These are phyloP conservation scores for Globisporangium cystogenes DNA, from an alignment of 352 stramenopile genomes.

Conservation along the genomic window DNA sequence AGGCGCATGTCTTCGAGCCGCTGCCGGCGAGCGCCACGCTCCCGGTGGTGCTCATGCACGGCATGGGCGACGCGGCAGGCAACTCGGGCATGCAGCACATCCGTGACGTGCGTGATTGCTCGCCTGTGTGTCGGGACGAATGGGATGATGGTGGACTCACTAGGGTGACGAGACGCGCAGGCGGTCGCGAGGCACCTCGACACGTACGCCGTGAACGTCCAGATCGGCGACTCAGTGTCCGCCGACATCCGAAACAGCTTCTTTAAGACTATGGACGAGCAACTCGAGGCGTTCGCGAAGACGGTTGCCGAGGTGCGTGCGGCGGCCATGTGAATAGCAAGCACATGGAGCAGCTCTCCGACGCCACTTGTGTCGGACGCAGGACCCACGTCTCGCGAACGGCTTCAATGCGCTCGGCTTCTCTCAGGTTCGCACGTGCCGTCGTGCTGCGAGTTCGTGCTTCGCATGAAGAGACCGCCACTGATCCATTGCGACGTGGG, in stretches of 20 bases:
- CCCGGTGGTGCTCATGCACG: conserved; percentile 88
- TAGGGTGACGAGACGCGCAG: conserved; percentile 16
- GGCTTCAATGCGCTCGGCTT: conserved; percentile 95
- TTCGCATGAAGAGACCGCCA: background rate
- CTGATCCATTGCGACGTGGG: background rate
- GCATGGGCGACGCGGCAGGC: conserved; percentile 92
- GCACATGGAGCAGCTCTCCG: background rate
- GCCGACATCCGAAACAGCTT: conserved; percentile 93
- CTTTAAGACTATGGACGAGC: conserved; percentile 90
- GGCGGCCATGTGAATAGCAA: background rate
- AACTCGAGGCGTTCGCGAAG: conserved; percentile 88
- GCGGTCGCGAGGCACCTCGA: conserved; percentile 68
- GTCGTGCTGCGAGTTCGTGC: no score
- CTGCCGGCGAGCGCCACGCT: conserved; percentile 9
- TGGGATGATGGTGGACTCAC: background rate
- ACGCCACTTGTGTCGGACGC: background rate
- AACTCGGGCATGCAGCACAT: conserved; percentile 89
- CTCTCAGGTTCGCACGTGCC: conserved; percentile 60
- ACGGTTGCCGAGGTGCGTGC: conserved; percentile 52
- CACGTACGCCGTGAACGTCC: conserved; percentile 85
- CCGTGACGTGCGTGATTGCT: conserved; percentile 38
- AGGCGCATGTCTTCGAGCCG: conserved; percentile 26
- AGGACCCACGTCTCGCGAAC: conserved; percentile 74
- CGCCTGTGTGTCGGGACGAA: background rate
- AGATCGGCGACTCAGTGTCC: conserved; percentile 73